Conservation (phyloP, 2,329 filamentous ascomycete genomes). For the Pseudocercospora musae region DNA sequence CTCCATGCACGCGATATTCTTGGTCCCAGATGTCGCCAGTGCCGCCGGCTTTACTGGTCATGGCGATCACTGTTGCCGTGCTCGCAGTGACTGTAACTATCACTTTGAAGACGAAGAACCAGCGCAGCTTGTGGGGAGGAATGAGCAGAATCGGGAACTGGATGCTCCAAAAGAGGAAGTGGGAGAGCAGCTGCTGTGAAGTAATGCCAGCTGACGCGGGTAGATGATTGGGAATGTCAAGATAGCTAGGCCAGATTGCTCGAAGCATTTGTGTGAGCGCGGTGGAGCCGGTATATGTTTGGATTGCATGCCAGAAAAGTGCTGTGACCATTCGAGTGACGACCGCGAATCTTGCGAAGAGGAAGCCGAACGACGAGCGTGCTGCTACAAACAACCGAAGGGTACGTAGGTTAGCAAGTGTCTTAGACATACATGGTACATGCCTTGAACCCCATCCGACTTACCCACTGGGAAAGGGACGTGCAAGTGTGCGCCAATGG, state of each 20-base stretch:
- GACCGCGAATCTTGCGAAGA: conserved; percentile 55
- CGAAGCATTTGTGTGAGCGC: conserved; percentile 51
- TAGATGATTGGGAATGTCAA: conserved; percentile 52
- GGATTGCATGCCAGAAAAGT: conserved; percentile 64
- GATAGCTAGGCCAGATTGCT: conserved; percentile 59
- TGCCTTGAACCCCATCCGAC: too few species aligned
- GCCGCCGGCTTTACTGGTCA: conserved; percentile 30
- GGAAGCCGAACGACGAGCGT: conserved; percentile 57
- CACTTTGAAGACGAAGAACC: conserved; percentile 31
- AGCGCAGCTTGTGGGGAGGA: conserved; percentile 53
- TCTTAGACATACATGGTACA: too few species aligned
- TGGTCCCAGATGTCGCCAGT: conserved; percentile 32
- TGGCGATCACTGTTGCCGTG: conserved; percentile 45
- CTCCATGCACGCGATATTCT: conserved; percentile 29
- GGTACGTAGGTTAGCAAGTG: too few species aligned
- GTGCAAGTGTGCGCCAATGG: conserved; percentile 51
- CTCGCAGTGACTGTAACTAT: conserved; percentile 52
- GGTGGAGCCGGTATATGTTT: conserved; percentile 61
- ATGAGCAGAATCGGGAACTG: conserved; percentile 53
- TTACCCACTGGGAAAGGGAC: conserved; percentile 57
- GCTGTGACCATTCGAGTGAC: conserved; percentile 54
- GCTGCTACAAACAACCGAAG: too few species aligned
- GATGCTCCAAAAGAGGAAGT: conserved; percentile 57
- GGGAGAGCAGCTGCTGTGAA: conserved; percentile 54
- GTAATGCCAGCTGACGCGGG: conserved; percentile 53